Base-by-base conservation (phyloP, 306 rosid species). In the Cucumis hystrix region DNA sequence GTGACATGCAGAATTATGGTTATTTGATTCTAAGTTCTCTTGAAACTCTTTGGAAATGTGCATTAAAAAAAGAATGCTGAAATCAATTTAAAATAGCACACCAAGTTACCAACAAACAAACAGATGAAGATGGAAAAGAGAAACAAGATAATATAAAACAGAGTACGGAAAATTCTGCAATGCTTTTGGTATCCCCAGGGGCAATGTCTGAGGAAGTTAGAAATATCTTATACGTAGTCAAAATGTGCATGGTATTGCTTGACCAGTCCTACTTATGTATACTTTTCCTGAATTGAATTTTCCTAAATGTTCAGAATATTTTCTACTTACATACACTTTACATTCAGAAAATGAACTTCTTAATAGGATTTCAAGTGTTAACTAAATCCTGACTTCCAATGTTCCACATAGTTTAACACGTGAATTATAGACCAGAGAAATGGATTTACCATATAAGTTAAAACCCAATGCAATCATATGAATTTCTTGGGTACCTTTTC, bases 401-500 rank as follows among this genome's bases (percentile, higher is more conserved):
- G 4, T 64, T 30, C 47, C 25, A 35, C 71, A 6, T 64, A 43
- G 11, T 20, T 8, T 41, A 21, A 43, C 35, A 20, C 20, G 21
- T 35, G 47, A 25, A 65, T 37, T 65, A 37, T 67, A 12, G 74
- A 49, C 33, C 43, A 23, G 23, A 47, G 10, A 69, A 71, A 49
- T 47, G 20, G 14, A 15, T 49, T 11, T 23, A 49, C 21, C 21
- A 49, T 28, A 70, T 14, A 63, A 37, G 28, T 39, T 28, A 43
- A 20, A 13, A 14, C 35, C 43, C 21, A 74, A 51, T 23, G 61
- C 16, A 10, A 47, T 15, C 33, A 40, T 28, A 73, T 56, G 65
- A 60, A 33, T 59, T 60, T 55, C 73, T 39, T 67, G 15, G 37
- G 67, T 82, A 89, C 99, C 94, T 92, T 88, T 85, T 96, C 99